Evolutionary conservation across 306 rosid species (phyloP).

Genomic region (Canavalia ensiformis): DNA sequence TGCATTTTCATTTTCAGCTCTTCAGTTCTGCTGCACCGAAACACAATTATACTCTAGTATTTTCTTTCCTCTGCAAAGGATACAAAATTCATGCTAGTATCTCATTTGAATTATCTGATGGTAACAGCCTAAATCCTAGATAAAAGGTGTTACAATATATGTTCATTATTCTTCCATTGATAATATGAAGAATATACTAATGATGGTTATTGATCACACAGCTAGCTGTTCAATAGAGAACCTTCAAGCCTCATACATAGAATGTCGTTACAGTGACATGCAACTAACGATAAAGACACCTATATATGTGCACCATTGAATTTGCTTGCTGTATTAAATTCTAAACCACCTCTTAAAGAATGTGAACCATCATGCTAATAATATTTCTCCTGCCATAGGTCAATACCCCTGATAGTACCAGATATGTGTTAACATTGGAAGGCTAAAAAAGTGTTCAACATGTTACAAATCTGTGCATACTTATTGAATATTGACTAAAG

Average conservation of each 20-base stretch:
- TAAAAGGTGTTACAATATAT: neutral
- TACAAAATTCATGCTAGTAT: no score
- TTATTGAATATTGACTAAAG: neutral
- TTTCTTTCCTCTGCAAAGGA: no score
- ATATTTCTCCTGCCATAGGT: slow-evolving; percentile 23
- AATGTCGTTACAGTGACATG: slow-evolving; percentile 62
- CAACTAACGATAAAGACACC: slow-evolving; percentile 44
- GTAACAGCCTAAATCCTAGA: neutral
- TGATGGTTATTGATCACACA: slow-evolving; percentile 37
- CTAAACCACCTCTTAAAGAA: slow-evolving; percentile 55
- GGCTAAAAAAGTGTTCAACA: slow-evolving; percentile 22
- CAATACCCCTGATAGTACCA: slow-evolving; percentile 34
- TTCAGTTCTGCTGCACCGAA: neutral
- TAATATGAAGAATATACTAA: slow-evolving; percentile 22
- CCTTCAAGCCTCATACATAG: slow-evolving; percentile 44
- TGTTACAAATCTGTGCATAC: neutral
- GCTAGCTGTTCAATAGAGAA: slow-evolving; percentile 43
- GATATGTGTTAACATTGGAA: neutral
- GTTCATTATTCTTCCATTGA: slow-evolving; percentile 8
- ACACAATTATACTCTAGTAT: no score
- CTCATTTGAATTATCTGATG: neutral
- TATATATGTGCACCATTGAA: slow-evolving; percentile 43
- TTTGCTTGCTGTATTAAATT: slow-evolving; percentile 49
- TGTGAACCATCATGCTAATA: slow-evolving; percentile 56
- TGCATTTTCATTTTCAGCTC: neutral